Percentiles rank a stretch among this genome's conserved stretches.
Evolutionary conservation across 1,284 basidiomycete species (phyloP).

Genomic region (Ceratobasidium sp.): DNA sequence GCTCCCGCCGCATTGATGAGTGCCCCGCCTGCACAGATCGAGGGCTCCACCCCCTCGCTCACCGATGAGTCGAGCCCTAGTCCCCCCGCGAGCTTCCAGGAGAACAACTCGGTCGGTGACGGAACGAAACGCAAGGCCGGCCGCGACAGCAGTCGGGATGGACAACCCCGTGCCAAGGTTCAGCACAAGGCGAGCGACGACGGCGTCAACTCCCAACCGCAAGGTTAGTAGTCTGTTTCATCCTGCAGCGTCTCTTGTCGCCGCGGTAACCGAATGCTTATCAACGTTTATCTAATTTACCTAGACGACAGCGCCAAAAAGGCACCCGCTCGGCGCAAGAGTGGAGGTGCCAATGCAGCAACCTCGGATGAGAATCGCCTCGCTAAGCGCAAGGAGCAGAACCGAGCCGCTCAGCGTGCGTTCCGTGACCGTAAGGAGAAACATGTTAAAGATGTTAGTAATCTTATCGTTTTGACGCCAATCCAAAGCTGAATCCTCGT

Average conservation of each 20-base stretch:
- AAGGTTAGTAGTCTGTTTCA: slow-evolving; percentile 58
- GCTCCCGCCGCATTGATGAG: slow-evolving; percentile 46
- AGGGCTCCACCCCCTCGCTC: slow-evolving; percentile 46
- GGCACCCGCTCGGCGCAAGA: slow-evolving; percentile 42
- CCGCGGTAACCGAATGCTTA: slow-evolving; percentile 44
- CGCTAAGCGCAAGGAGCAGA: slow-evolving; percentile 85
- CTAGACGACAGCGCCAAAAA: slow-evolving; percentile 34
- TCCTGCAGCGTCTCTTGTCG: slow-evolving; percentile 1
- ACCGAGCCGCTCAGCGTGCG: slow-evolving; percentile 83
- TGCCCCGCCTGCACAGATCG: slow-evolving; percentile 44
- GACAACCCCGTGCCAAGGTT: slow-evolving; percentile 56
- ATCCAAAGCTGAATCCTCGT: slow-evolving; percentile 27
- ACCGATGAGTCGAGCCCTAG: slow-evolving; percentile 70
- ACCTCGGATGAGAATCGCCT: slow-evolving; percentile 75
- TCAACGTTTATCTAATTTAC: slow-evolving; percentile 39
- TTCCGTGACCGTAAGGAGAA: slow-evolving; percentile 88
- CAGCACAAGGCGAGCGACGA: slow-evolving; percentile 68
- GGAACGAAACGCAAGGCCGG: slow-evolving; percentile 47
- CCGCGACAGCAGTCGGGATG: slow-evolving; percentile 46
- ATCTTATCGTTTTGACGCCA: slow-evolving; percentile 36
- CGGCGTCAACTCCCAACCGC: slow-evolving; percentile 55
- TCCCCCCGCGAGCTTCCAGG: slow-evolving; percentile 59
- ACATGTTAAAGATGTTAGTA: slow-evolving; percentile 83
- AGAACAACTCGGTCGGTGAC: slow-evolving; percentile 42
- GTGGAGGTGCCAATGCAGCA: slow-evolving; percentile 50